A percentile compares a stretch with the other conserved stretches of the same genome.
phyloP scores from a whole-genome alignment of 1,139 yeast species.

The Kluyveromyces sp. region DNA sequence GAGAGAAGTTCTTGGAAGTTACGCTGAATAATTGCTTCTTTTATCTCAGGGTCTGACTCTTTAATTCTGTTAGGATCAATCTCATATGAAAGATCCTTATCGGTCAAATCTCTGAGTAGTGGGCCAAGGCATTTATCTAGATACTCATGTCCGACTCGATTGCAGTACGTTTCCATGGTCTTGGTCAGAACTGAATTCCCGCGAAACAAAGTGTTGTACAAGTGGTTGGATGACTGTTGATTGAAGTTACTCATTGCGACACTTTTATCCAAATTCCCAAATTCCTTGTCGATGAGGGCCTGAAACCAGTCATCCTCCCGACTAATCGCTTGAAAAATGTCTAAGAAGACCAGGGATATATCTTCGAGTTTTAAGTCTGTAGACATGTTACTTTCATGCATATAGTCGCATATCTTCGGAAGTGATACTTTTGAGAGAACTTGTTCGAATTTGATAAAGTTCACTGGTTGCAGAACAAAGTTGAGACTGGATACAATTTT shows the following conservation, averaged over 20 bases:
- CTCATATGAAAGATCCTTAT: constrained; percentile 53
- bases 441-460: constrained; percentile 55
- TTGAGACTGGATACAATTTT: constrained; percentile 49
- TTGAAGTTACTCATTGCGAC: constrained; percentile 17
- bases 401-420: constrained; percentile 26
- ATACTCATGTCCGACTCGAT: constrained; percentile 73
- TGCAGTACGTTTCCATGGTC: constrained; percentile 69
- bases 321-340: constrained; percentile 57
- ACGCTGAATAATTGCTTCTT: constrained; percentile 36
- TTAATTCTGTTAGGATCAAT: constrained; percentile 56
- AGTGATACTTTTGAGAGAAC: constrained; percentile 48
- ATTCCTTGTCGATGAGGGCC: constrained; percentile 59
- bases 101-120: constrained; percentile 51
- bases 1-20: constrained; percentile 48
- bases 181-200: constrained; percentile 80
- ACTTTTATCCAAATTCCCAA: constrained; percentile 38
- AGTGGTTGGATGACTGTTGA: constrained; percentile 31
- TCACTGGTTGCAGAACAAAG: constrained; percentile 52
- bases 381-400: constrained; percentile 35
- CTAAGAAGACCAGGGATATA: constrained; percentile 49
- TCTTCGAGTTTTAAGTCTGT: constrained; percentile 41
- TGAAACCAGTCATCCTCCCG: constrained; percentile 65
- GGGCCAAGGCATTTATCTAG: constrained; percentile 66
- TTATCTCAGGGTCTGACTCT: constrained; percentile 38
- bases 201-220: constrained; percentile 70